phyloP scores from a whole-genome alignment of 2,329 filamentous ascomycete species.

The Phaeophleospora eucalypticola region DNA sequence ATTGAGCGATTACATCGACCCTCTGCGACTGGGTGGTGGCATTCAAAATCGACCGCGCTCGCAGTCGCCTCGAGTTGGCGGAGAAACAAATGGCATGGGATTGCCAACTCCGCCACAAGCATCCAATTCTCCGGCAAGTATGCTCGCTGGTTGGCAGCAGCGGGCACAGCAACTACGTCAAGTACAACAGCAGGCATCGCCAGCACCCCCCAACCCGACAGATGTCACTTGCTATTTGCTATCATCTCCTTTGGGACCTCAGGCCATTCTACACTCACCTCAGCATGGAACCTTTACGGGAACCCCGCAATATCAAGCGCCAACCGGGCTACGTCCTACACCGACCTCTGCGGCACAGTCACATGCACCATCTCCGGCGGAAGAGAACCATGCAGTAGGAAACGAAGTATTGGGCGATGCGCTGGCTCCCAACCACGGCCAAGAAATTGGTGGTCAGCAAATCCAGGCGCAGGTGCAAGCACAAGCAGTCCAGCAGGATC shows the following conservation, averaged over 20 bases:
- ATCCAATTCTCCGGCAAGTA: not conserved
- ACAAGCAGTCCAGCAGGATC: constrained; percentile 12
- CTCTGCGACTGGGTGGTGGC: constrained; percentile 13
- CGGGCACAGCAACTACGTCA: constrained; percentile 12
- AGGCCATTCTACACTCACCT: constrained; percentile 43
- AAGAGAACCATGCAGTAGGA: constrained; percentile 1
- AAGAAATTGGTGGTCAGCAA: constrained; percentile 18
- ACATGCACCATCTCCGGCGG: not conserved
- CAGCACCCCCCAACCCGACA: constrained; percentile 9
- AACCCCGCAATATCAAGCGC: not conserved
- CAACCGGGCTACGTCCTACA: constrained; percentile 11
- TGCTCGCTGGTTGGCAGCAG: constrained; percentile 9
- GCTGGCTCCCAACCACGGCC: constrained; percentile 1
- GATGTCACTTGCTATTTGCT: constrained; percentile 40
- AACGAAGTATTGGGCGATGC: constrained; percentile 5
- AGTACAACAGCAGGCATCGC: constrained; percentile 15
- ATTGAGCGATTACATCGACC: constrained; percentile 32
- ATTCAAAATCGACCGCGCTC: not conserved
- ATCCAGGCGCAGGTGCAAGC: constrained; percentile 14
- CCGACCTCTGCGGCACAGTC: constrained; percentile 11
- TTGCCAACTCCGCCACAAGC: not conserved
- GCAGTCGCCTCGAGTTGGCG: not conserved
- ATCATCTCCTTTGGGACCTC: constrained; percentile 43
- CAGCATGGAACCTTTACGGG: constrained; percentile 30
- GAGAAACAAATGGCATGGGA: not conserved